Percentiles rank a stretch among this genome's conserved stretches.
Conservation (phyloP, 306 rosid genomes). For the Gynostemma pentaphyllum region DNA sequence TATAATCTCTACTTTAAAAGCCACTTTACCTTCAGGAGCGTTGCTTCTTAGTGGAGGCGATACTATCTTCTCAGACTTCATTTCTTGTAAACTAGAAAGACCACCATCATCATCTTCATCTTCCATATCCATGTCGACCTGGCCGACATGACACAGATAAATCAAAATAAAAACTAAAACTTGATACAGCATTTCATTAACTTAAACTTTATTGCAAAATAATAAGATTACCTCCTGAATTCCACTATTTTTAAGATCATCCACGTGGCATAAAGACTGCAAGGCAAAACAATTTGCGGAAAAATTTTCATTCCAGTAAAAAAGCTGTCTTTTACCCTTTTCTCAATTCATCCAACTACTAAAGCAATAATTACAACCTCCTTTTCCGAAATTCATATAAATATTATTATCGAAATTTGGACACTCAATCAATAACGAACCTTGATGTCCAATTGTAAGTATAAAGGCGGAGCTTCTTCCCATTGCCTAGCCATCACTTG, state of each 20-base stretch:
- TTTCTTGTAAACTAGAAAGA: conserved; percentile 34
- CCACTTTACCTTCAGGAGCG: conserved; percentile 32
- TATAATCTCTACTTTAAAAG: neutral
- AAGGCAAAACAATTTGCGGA: conserved; percentile 11
- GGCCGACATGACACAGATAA: conserved; percentile 15
- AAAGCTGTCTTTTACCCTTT: neutral
- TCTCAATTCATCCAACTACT: neutral
- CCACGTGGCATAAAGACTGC: conserved; percentile 83
- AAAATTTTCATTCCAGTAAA: neutral
- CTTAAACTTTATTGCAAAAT: neutral
- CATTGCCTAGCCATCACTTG: conserved; percentile 74
- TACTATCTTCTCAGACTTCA: conserved; percentile 30
- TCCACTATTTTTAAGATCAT: conserved; percentile 68
- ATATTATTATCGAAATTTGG: neutral
- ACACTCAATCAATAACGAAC: conserved; percentile 23
- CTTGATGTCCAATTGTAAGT: conserved; percentile 74
- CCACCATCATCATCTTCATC: conserved; percentile 43
- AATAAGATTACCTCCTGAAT: conserved; percentile 64
- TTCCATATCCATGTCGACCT: conserved; percentile 99
- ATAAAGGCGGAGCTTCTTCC: conserved; percentile 82
- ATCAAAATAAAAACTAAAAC: neutral
- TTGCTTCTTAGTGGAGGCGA: conserved; percentile 26
- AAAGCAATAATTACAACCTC: neutral
- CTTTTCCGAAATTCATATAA: neutral
- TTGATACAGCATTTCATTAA: neutral